A percentile compares a stretch with the other conserved stretches of the same genome.
Conservation (phyloP, 1,139 yeast genomes). For the Schizosaccharomyces versatilis region DNA sequence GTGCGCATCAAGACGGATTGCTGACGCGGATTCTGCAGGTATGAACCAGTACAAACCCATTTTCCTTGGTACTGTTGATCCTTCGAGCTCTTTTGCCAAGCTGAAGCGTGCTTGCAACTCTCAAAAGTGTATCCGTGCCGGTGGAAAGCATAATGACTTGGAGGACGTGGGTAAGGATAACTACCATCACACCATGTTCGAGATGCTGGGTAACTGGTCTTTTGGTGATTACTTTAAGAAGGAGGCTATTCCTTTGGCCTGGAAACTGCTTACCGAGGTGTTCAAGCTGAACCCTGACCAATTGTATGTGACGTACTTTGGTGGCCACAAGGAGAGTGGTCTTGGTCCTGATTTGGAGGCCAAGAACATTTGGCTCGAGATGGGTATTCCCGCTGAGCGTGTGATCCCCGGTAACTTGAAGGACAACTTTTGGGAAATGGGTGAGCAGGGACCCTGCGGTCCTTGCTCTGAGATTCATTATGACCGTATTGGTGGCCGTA, state of each 20-base stretch:
- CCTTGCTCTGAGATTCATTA: constrained; percentile 96
- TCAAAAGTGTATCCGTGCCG: constrained; percentile 96
- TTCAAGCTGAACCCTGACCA: constrained; percentile 60
- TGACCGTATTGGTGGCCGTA: constrained; percentile 78
- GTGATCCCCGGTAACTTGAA: constrained; percentile 73
- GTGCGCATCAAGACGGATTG: too few relatives aligned
- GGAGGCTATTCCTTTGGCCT: constrained; percentile 71
- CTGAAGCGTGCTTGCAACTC: constrained; percentile 83
- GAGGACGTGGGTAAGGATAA: constrained; percentile 91
- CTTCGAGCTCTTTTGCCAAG: constrained; percentile 62
- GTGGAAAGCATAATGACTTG: constrained; percentile 95
- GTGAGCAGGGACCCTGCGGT: constrained; percentile 99
- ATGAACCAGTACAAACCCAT: constrained; percentile 86
- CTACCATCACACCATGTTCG: constrained; percentile 93
- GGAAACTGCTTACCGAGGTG: constrained; percentile 74
- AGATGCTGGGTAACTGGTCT: constrained; percentile 99
- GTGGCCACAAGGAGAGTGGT: constrained; percentile 70
- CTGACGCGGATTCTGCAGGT: neutral
- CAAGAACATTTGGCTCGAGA: constrained; percentile 57
- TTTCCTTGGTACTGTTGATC: constrained; percentile 90
- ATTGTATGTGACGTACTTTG: constrained; percentile 85
- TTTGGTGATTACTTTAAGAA: constrained; percentile 94
- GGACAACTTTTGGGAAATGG: constrained; percentile 99
- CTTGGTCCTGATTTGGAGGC: constrained; percentile 89
- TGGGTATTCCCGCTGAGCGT: constrained; percentile 80